Evolutionary conservation across 2,329 filamentous ascomycete species (phyloP).

Genomic region (Colletotrichum limetticola): DNA sequence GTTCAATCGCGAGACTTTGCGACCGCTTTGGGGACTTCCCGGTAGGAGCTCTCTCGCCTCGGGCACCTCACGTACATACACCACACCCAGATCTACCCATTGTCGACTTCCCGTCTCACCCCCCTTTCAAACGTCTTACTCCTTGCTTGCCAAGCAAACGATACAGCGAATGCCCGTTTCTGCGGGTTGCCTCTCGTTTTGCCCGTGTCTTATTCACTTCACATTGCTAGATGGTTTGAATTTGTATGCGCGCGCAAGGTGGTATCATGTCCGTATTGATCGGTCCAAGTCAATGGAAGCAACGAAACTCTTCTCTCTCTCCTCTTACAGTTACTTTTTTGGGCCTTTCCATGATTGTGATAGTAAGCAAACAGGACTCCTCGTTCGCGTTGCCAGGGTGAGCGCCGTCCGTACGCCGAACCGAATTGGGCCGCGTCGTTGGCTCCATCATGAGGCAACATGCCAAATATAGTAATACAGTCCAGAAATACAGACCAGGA

Average conservation of each 20-base stretch:
- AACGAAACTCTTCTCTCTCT: slow-evolving; percentile 9
- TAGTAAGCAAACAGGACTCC: slow-evolving; percentile 14
- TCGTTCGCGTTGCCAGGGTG: slow-evolving; percentile 7
- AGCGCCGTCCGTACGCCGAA: slow-evolving; percentile 10
- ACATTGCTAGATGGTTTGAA: not conserved
- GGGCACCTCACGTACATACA: not conserved
- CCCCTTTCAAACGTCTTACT: not conserved
- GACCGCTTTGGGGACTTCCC: slow-evolving; percentile 19
- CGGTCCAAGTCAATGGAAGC: not conserved
- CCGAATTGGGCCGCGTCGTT: slow-evolving; percentile 1
- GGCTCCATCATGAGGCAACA: slow-evolving; percentile 8
- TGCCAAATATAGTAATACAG: slow-evolving; percentile 26
- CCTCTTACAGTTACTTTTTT: slow-evolving; percentile 27
- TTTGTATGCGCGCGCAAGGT: not conserved
- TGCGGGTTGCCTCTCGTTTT: not conserved
- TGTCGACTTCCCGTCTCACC: not conserved
- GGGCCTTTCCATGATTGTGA: not conserved
- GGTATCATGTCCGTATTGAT: slow-evolving; percentile 27
- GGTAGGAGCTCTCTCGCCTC: not conserved
- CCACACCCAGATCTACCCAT: not conserved
- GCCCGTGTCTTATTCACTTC: not conserved
- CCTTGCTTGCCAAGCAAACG: not conserved
- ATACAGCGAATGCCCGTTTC: not conserved
- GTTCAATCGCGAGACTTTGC: slow-evolving; percentile 6
- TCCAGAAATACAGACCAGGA: slow-evolving; percentile 14